Evolutionary conservation across 208 protist genomes (phyloP), one percentile per base, ranked within the genome.

Genomic region (Leishmania mexicana): DNA sequence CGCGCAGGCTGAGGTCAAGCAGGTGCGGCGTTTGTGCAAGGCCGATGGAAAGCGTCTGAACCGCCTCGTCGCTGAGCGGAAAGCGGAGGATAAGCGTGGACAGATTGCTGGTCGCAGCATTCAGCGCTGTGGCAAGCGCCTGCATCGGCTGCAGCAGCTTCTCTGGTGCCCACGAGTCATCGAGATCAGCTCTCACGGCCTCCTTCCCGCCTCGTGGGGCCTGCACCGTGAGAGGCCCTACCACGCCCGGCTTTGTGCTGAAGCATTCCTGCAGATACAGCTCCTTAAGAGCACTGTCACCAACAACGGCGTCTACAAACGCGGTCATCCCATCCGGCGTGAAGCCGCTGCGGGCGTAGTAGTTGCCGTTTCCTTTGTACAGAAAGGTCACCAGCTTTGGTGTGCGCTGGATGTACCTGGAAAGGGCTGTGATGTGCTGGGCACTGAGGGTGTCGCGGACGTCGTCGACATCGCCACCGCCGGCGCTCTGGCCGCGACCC

Each of bases 231-330:
- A 81, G 47, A 1, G 86, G 67, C 1, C 80, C 84, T 0, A 76
- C n/a, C 62, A 78, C 54, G 0, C 24, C 72, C 1, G 84, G 83
- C 79, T 86, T 90, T 13, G 89, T 90, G 47, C 72, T 90, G 81
- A 85, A 93, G 68, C 89, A 93, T 38, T 90, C 85, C 75, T 90
- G 87, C 78, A 93, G 65, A 75, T 83, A 90, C 17, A 93, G 83
- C 71, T 84, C 77, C 67, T 78, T 74, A 28, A 93, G 77, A 15
- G 73, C 57, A 53, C 79, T 85, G 67, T 75, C 53, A 5, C 81
- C 83, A 4, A 90, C 81, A 0, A 90, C 81, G 51, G 75, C 73
- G 31, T 79, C 77, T 1, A 86, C 81, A 79, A 93, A 90, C 40
- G 74, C 24, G 28, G 79, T 47, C 45, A 93, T 31, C 35, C 85